phyloP scores from a whole-genome alignment of 805 yeast species.

The Candida bentonensis region DNA sequence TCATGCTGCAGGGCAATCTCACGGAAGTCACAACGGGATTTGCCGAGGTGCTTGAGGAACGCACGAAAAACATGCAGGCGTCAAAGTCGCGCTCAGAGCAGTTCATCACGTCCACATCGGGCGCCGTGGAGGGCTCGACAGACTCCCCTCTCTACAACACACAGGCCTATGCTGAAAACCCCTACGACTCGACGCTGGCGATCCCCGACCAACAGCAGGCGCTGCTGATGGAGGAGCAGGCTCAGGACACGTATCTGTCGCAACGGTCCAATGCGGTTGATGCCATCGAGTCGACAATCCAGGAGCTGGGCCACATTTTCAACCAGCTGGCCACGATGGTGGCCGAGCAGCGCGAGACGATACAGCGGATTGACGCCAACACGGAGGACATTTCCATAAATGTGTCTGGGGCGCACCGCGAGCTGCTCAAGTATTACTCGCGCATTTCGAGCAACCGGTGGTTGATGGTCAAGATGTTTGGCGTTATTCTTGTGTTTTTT shows the following conservation, averaged over 20 bases:
- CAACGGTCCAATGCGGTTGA: constrained; percentile 86
- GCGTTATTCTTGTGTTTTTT: constrained; percentile 50
- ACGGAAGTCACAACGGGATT: constrained; percentile 88
- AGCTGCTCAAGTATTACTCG: constrained; percentile 77
- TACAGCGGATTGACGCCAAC: constrained; percentile 88
- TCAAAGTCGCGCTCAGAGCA: constrained; percentile 74
- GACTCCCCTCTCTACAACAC: constrained; percentile 23
- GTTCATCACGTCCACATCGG: constrained; percentile 40
- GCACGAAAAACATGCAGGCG: constrained; percentile 73
- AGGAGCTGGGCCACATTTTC: constrained; percentile 89
- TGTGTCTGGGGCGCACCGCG: constrained; percentile 88
- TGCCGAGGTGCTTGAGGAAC: constrained; percentile 71
- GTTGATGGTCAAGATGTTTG: constrained; percentile 82
- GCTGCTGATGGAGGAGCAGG: constrained; percentile 71
- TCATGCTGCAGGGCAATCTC: constrained; percentile 73
- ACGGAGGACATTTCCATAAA: constrained; percentile 87
- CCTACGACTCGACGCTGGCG: constrained; percentile 29
- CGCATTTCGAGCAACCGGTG: constrained; percentile 81
- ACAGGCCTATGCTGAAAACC: constrained; percentile 10
- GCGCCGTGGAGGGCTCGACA: constrained; percentile 15
- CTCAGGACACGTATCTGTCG: constrained; percentile 56
- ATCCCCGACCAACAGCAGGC: constrained; percentile 82
- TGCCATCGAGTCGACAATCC: constrained; percentile 91
- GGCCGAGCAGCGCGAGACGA: constrained; percentile 91
- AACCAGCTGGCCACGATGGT: constrained; percentile 96